Percentiles rank a stretch among this genome's conserved stretches.
phyloP scores from a whole-genome alignment of 2,329 filamentous ascomycete species.

The Ophiocordyceps australis region DNA sequence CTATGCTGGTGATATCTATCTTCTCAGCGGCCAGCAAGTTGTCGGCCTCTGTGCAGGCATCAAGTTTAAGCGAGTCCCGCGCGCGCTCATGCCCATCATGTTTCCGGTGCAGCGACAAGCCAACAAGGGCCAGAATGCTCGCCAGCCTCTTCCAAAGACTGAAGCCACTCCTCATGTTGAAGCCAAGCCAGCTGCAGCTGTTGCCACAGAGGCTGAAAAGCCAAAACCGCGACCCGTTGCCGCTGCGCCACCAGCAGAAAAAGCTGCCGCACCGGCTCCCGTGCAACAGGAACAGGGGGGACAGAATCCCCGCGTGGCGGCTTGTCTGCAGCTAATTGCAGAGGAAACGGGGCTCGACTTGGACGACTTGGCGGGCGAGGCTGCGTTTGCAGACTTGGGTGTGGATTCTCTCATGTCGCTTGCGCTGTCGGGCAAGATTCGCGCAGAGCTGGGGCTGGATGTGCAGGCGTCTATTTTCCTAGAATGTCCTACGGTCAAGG shows the following conservation, averaged over 20 bases:
- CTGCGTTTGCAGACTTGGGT: conserved; percentile 35
- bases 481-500: conserved; percentile 3
- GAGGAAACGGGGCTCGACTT: conserved; percentile 33
- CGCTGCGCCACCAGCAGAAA: not conserved
- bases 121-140: not conserved
- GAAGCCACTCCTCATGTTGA: not conserved
- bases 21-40: conserved; percentile 31
- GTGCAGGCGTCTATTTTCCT: conserved; percentile 4
- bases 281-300: not conserved
- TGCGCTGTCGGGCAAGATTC: conserved; percentile 2
- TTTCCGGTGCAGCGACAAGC: conserved; percentile 20
- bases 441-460: conserved; percentile 3
- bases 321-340: conserved; percentile 20
- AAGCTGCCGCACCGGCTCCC: not conserved
- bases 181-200: too few relatives aligned
- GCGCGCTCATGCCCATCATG: conserved; percentile 46
- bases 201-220: too few relatives aligned
- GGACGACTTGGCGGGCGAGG: conserved; percentile 35
- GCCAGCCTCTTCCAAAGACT: not conserved
- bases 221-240: not conserved
- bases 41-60: conserved; percentile 33
- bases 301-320: not conserved
- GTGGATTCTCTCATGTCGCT: conserved; percentile 43
- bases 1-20: conserved; percentile 30
- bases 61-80: conserved; percentile 49